Base-by-base conservation (phyloP, 108 stramenopile genomes). In the Cyclotella sp. region DNA sequence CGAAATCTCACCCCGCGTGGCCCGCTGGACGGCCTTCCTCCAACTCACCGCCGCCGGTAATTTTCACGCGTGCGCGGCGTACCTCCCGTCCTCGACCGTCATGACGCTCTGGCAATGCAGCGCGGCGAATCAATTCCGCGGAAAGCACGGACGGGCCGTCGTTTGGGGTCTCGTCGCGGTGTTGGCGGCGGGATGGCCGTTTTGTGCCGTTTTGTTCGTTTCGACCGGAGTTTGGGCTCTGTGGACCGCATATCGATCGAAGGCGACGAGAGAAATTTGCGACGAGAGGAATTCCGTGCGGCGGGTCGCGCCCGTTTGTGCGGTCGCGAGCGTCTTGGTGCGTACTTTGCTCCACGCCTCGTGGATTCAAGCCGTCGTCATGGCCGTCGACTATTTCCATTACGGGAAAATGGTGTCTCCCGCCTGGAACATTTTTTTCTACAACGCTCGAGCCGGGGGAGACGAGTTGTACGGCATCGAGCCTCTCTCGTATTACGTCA, bases 401-500 rank as follows among this genome's bases (percentile, higher is more conserved):
- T 95, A 95, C 51, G 89, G 88, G 0, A 19, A 40, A 15, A 65
- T 73, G 4, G 77, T 86, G 0, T 95, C 87, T 5, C 90, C 94
- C 11, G 83, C 69, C 24, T 83, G 77, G 81, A 93, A 95, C 62
- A 95, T 95, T 14, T 89, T 95, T 58, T 65, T 63, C 0, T 95
- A 95, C 76, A 95, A 95, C 71, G 88, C 90, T 26, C 72, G 84
- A 39, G 77, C 79, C 18, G 95, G 93, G 22, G 93, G 95, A 26
- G 94, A 97, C 78, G 97, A 97, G 59, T 83, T 99, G 27, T 99
- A 99, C 72, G 99, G 99, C 28, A 81, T 97, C 9, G 98, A 99
- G 79, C 96, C 97, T 15, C 58, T 75, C n/a, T 85, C 85, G 22
- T 99, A 92, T 63, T 99, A 99, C 82, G 28, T 96, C 60, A 95